Evolutionary conservation across 306 rosid genomes (phyloP), one percentile per base, ranked within the genome.

Genomic region (Fragaria iinumae): DNA sequence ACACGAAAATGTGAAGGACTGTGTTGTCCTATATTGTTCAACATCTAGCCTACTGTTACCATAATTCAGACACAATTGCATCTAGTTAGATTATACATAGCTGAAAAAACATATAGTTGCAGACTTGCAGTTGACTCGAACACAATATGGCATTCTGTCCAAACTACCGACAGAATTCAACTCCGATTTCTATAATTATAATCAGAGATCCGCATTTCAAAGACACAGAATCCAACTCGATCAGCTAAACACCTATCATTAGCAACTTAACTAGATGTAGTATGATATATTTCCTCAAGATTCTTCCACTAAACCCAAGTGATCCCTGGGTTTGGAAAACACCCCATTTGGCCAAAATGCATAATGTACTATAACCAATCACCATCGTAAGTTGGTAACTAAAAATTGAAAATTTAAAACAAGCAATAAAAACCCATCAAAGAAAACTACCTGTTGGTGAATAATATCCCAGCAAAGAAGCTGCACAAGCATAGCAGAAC

Each of bases 401-500:
- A 76, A 63, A 82, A 71, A 79, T 34, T 39, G 52, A 53, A 77
- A 77, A 74, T 77, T 71, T 71, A 71, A 52, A 52, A 55, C 50
- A 14, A 84, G 78, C 44, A 57, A 64, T 13, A 57, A 78, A 82
- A 77, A 74, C 73, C 84, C 83, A 83, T 57, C 67, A 76, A 74
- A 72, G 34, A 71, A n/a, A 73, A 71, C 27, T 79, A 94, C 98
- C 97, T 83, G 78, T 85, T 88, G 23, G 96, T 83, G 85, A 89
- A 90, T 80, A 90, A 83, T 88, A 86, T 90, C 83, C 96, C 96
- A 43, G 97, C 93, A 85, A 84, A 90, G 84, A 94, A 94, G 87
- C 97, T 85, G 80, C 90, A 91, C 14, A 90, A 36, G 77, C 97
- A 94, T 52, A 91, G 88, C 34, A 91, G 74, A 84, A 91, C 68